Conservation (phyloP, 805 yeast species). For the Starmerella powellii region DNA sequence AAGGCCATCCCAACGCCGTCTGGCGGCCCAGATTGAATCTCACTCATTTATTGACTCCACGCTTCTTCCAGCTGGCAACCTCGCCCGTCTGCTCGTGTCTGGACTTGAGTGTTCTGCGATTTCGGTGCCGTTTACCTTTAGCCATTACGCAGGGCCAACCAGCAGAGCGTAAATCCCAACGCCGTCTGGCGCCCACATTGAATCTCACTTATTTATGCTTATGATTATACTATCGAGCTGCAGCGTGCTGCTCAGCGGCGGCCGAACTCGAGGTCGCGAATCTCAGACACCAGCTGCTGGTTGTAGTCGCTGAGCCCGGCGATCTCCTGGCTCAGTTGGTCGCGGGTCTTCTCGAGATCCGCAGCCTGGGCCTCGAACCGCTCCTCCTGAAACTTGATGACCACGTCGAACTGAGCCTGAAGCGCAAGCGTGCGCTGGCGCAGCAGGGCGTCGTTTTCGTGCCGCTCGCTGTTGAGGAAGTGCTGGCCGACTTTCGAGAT, state of each 20-base stretch:
- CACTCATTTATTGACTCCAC: no score
- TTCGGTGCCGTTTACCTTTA: no score
- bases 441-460: conserved; percentile 14
- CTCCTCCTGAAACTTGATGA: conserved; percentile 78
- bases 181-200: no score
- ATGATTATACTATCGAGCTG: background rate
- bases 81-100: no score
- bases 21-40: no score
- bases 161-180: no score
- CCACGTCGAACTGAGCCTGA: conserved; percentile 62
- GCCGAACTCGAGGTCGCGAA: conserved; percentile 8
- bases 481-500: conserved; percentile 10
- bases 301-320: conserved; percentile 44
- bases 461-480: conserved; percentile 10
- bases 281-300: conserved; percentile 32
- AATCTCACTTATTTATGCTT: no score
- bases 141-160: no score
- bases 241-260: no score
- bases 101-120: no score
- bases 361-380: conserved; percentile 87
- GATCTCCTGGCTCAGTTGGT: conserved; percentile 29
- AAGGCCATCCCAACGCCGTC: no score
- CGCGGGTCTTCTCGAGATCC: conserved; percentile 67
- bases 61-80: no score
- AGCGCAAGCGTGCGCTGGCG: conserved; percentile 14